phyloP scores from a whole-genome alignment of 2,329 filamentous ascomycete species.

The Epichloe brachyelytri region DNA sequence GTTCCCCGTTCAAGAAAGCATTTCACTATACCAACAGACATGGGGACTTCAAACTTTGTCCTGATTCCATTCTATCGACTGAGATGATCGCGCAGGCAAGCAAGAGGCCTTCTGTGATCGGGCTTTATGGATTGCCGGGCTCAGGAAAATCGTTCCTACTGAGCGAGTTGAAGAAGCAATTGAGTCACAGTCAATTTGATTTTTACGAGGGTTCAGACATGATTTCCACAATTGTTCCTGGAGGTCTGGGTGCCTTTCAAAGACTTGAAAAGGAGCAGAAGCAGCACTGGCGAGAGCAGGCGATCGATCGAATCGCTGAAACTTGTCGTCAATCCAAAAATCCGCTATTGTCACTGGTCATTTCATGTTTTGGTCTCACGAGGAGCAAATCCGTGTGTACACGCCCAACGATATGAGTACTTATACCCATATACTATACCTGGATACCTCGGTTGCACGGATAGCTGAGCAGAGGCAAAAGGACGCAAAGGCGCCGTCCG shows the following conservation, averaged over 20 bases:
- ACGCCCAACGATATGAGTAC: conserved; percentile 31
- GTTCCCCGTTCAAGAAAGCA: background rate
- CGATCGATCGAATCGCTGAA: conserved; percentile 31
- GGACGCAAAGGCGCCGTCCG: conserved; percentile 26
- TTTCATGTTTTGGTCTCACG: conserved; percentile 38
- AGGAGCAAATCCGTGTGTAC: conserved; percentile 21
- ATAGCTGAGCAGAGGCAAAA: conserved; percentile 23
- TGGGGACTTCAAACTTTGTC: background rate
- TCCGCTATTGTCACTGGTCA: conserved; percentile 41
- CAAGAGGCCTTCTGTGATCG: conserved; percentile 30
- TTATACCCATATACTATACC: conserved; percentile 47
- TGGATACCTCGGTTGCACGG: conserved; percentile 26
- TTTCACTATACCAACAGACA: background rate
- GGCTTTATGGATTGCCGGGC: conserved; percentile 41
- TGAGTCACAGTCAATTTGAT: conserved; percentile 22
- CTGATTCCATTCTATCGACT: background rate
- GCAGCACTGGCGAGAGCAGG: conserved; percentile 23
- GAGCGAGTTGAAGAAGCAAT: conserved; percentile 22
- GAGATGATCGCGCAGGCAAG: background rate
- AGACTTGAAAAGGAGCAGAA: conserved; percentile 23
- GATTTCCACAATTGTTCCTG: conserved; percentile 28
- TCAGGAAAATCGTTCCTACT: conserved; percentile 39
- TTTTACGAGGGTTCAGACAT: conserved; percentile 41
- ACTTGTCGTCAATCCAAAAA: conserved; percentile 21
- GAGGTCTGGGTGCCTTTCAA: conserved; percentile 36